Conservation (phyloP, 768 basidiomycete species). For the Kwoniella mangroviensis region DNA sequence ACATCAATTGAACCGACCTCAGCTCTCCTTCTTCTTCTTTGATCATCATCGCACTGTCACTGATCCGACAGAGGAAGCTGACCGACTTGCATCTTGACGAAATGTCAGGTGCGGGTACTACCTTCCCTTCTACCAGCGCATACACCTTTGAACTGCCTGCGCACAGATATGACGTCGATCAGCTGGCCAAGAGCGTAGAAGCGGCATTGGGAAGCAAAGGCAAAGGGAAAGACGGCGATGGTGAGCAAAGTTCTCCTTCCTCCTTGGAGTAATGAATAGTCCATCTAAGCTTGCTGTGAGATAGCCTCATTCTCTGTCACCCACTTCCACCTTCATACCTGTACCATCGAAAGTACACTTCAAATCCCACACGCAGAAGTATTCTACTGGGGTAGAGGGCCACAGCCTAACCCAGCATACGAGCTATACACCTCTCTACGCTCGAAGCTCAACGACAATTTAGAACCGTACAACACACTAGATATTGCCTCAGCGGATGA, state of each 20-base stretch:
- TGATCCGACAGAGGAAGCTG: too few relatives aligned
- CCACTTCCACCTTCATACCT: slow-evolving; percentile 43
- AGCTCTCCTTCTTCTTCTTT: not conserved
- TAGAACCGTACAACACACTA: slow-evolving; percentile 24
- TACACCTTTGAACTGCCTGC: slow-evolving; percentile 11
- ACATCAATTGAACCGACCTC: not conserved
- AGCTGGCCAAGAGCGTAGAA: slow-evolving; percentile 21
- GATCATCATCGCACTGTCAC: not conserved
- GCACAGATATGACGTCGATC: slow-evolving; percentile 21
- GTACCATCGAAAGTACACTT: slow-evolving; percentile 37
- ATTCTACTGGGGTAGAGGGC: not conserved
- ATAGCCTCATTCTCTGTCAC: not conserved
- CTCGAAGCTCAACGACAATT: slow-evolving; percentile 2
- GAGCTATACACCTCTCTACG: slow-evolving; percentile 9
- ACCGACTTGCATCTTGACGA: not conserved
- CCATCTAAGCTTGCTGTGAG: too few relatives aligned
- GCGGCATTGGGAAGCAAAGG: slow-evolving; percentile 9
- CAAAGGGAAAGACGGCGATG: not conserved
- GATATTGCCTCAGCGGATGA: slow-evolving; percentile 1
- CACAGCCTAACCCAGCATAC: slow-evolving; percentile 29
- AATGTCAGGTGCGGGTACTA: slow-evolving; percentile 12
- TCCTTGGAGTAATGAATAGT: too few relatives aligned
- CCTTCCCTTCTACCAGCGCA: slow-evolving; percentile 25
- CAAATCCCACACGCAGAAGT: slow-evolving; percentile 21
- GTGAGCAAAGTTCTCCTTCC: not conserved